Evolutionary conservation across 805 yeast genomes (phyloP), one percentile per base, ranked within the genome.

Genomic region (Clavispora santaluciae): DNA sequence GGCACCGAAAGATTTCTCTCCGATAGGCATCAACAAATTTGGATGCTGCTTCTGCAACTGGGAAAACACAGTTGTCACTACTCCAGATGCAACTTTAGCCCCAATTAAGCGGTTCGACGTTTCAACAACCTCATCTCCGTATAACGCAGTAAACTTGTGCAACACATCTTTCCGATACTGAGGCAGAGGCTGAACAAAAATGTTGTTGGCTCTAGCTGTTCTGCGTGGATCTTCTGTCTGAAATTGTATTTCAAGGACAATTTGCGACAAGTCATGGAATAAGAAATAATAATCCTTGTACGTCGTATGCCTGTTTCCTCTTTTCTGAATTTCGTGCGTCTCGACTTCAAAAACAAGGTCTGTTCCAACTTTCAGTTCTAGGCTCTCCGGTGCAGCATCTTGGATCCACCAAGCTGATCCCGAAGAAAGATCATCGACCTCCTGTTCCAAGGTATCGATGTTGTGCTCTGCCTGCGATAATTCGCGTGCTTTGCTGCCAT

Each of bases 1-100:
- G n/a, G 75, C 82, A 29, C 98, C 98, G 58, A 68, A 86, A 0
- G 86, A 74, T 50, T 83, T 79, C 26, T 64, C 59, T 0, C 88
- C 95, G 35, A 86, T 74, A 1, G 85, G 75, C 34, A 68, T 73
- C 18, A 83, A 56, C 3, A 75, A 62, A 11, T 40, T 31, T 1
- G 47, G 35, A 13, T 43, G 23, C 13, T 35, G 31, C 25, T 48
- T 13, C 25, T 41, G 33, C 34, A 63, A 25, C 12, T 46, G 44
- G 3, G 40, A 41, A 29, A 63, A 54, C 3, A 64, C 52, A 5
- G 43, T 43, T 8, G 43, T 36, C 6, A 62, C 64, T 5, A 68
- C 26, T n/a, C 53, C 57, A 8, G 55, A 59, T 9, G 66, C 37
- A 4, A 66, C 50, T 5, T 58, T 58, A 1, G 58, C 38, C 4